Evolutionary conservation across 1,284 basidiomycete genomes (phyloP).

Genomic region (Coniophora puteana): DNA sequence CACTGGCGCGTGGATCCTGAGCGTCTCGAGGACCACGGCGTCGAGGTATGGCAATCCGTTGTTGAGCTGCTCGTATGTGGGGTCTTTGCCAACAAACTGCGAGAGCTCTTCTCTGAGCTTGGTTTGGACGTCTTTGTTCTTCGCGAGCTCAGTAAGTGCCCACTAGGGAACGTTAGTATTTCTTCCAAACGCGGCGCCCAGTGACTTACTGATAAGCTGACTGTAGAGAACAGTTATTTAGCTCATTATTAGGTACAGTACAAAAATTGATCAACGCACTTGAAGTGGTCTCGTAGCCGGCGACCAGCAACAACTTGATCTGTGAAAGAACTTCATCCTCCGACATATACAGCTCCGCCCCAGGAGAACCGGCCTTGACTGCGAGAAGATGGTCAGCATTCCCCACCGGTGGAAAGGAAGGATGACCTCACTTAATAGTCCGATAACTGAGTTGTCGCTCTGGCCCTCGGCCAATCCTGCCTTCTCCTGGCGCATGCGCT

Average conservation of each 20-base stretch:
- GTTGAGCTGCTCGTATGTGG: constrained; percentile 22
- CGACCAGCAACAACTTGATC: constrained; percentile 76
- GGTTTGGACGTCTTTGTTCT: constrained; percentile 49
- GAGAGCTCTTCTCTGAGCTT: constrained; percentile 51
- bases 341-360: constrained; percentile 46
- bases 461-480: constrained; percentile 23
- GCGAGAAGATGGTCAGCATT: background rate
- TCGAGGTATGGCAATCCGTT: constrained; percentile 33
- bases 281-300: constrained; percentile 59
- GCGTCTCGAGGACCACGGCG: constrained; percentile 56
- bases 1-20: constrained; percentile 65
- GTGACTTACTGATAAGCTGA: constrained; percentile 15
- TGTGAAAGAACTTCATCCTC: constrained; percentile 69
- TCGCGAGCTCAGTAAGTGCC: constrained; percentile 65
- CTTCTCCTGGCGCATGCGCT: constrained; percentile 38
- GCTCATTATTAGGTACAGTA: constrained; percentile 1
- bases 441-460: constrained; percentile 47
- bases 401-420: background rate
- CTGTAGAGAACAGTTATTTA: no score
- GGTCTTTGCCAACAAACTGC: constrained; percentile 13
- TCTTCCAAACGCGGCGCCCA: background rate
- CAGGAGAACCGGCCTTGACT: constrained; percentile 17
- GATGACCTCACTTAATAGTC: constrained; percentile 14
- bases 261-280: constrained; percentile 48
- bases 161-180: constrained; percentile 33